Base-by-base conservation (phyloP, 2,329 filamentous ascomycete species). In the Aureobasidium sp. region DNA sequence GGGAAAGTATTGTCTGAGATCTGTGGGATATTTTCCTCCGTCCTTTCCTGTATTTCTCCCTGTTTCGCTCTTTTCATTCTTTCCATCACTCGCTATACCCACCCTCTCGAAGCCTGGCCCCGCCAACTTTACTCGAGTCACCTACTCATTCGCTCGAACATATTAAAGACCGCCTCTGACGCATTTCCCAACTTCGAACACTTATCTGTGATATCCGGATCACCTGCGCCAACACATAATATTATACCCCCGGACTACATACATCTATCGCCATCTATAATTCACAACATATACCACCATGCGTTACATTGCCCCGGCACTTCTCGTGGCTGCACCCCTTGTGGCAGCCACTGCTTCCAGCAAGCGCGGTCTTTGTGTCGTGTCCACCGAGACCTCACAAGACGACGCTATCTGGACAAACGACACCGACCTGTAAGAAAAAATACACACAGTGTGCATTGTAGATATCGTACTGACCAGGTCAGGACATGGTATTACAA, bases 401-500 rank as follows among this genome's bases (percentile, higher is more conserved):
- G 89, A 93, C 74, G 84, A 90, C 74, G 71, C 79, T 50, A 78
- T 88, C 68, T 92, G 88, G 87, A 75, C 79, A 12, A 53, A 76
- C 6, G 79, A 77, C 40, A 83, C 81, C 19, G 82, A 85, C 45
- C 74, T 93, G 57, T 60, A 50, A 60, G 57, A 42, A 2, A 42
- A 0, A 3, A 22, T 2, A 24, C 24, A 15, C n/a, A 19, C 5
- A 12, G n/a, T 15, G 15, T 40, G 27, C n/a, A 15, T 50, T 14
- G 35, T 35, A 22, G n/a, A 40, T 22, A 50, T 1, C 31, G 22
- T 19, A 35, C 57, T 60, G 45, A 60, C 29, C 24, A 17, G 7
- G 22, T 5, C 29, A 60, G 57, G 61, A 87, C 85, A 3, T 94
- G 90, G 90, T 94, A 94, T 78, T 94, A 93, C 81, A 93, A 92